Base-by-base conservation (phyloP, 2,329 filamentous ascomycete genomes). In the Fusarium armeniacum region DNA sequence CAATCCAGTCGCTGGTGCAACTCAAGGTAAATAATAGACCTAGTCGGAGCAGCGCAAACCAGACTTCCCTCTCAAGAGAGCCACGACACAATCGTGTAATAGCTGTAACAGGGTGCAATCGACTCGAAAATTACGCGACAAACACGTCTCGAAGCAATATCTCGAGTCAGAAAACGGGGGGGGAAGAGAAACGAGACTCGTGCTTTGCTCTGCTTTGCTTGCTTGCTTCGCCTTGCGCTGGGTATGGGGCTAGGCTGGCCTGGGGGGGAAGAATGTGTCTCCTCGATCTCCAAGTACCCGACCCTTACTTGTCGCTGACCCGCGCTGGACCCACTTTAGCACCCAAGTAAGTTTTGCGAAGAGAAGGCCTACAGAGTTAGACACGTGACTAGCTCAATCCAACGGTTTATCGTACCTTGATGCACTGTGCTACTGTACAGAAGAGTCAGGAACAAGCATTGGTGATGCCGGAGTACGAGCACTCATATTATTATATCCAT, bases 201-300 rank as follows among this genome's bases (percentile, higher is more conserved):
- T 60, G 54, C 62, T 64, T 50, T 46, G 62, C 30, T 50, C 43
- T 75, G 73, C 70, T 32, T 20, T 62, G 50, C 57, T 33, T 65
- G 62, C 54, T 65, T 65, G 53, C 62, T 40, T 65, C 75, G 75
- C 72, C 57, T 60, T 62, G 58, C 60, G 50, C 58, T 62, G 56
- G 41, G 58, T 41, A 57, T 43, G 36, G 16, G 56, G 72, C 75
- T 73, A 70, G 73, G 67, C 58, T 41, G 24, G 45, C 72, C 75
- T 73, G 71, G 73, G 69, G 66, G 52, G 75, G 74, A 79, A 80
- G 78, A 79, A 77, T 78, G 78, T 81, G 79, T 79, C 77, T 79
- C 75, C 78, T 79, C 75, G 77, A 78, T 79, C 74, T 72, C 75
- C 75, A 75, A 72, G 70, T 72, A 74, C 54, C 62, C 62, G 53